Percentiles rank a stretch among this genome's conserved stretches.
phyloP scores from a whole-genome alignment of 2,329 filamentous ascomycete species.

The Exophiala alcalophila region DNA sequence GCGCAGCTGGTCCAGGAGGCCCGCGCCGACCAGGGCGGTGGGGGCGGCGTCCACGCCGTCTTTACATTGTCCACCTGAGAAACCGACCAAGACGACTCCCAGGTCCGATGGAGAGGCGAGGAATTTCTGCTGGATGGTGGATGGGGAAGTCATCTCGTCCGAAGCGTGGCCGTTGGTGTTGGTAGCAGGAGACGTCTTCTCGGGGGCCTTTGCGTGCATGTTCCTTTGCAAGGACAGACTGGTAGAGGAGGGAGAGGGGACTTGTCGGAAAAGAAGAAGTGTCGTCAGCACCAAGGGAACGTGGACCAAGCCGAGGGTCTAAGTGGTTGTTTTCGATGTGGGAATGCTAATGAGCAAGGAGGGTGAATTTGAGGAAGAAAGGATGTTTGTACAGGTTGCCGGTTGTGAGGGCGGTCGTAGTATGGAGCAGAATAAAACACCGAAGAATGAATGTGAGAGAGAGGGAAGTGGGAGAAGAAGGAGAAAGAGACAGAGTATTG shows the following conservation, averaged over 20 bases:
- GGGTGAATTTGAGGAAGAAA: too few species aligned
- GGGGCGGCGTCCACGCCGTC: slow-evolving; percentile 88
- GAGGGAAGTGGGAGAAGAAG: too few species aligned
- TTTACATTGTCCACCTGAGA: slow-evolving; percentile 95
- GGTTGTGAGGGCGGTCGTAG: too few species aligned
- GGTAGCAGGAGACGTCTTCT: slow-evolving; percentile 18
- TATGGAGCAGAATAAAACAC: too few species aligned
- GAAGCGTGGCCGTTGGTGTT: slow-evolving; percentile 16
- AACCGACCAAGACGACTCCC: slow-evolving; percentile 90
- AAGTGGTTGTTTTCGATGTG: too few species aligned
- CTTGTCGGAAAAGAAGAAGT: background rate
- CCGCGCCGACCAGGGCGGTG: slow-evolving; percentile 80
- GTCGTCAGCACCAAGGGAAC: slow-evolving; percentile 5
- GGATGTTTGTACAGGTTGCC: too few species aligned
- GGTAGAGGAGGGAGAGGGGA: background rate
- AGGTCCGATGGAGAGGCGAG: slow-evolving; percentile 75
- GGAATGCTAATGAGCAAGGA: too few species aligned
- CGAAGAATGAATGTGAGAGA: too few species aligned
- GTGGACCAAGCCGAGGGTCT: slow-evolving; percentile 8
- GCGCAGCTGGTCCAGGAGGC: slow-evolving; percentile 77
- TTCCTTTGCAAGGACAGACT: slow-evolving; percentile 1
- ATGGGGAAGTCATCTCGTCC: slow-evolving; percentile 52
- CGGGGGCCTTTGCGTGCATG: slow-evolving; percentile 19
- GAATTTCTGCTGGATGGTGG: slow-evolving; percentile 67
- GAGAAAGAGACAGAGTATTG: too few species aligned